Conservation (phyloP, 2,329 filamentous ascomycete genomes). For the Botrytis medusae region DNA sequence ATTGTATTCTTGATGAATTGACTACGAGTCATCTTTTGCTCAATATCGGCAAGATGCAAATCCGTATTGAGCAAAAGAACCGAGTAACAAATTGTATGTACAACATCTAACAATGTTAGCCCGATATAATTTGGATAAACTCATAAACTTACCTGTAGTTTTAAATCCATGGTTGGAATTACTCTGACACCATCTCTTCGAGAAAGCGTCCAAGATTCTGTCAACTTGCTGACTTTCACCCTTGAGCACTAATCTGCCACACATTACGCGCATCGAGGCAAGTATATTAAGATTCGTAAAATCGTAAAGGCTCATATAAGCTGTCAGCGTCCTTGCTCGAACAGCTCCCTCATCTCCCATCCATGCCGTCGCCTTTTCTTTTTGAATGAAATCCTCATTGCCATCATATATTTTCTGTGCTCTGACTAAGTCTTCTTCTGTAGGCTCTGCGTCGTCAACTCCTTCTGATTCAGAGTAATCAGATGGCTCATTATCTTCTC, state of each 20-base stretch:
- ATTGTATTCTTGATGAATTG: conserved; percentile 98
- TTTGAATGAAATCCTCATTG: conserved; percentile 75
- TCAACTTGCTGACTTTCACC: conserved; percentile 97
- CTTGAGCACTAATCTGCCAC: conserved; percentile 75
- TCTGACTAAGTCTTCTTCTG: conserved; percentile 67
- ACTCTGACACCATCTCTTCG: conserved; percentile 87
- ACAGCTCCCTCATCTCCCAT: conserved; percentile 67
- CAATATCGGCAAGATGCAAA: conserved; percentile 90
- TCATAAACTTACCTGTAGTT: conserved; percentile 62
- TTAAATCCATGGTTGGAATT: conserved; percentile 95
- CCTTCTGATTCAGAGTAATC: conserved; percentile 21
- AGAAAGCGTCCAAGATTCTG: conserved; percentile 85
- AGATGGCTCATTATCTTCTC: conserved; percentile 37
- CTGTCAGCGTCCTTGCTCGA: conserved; percentile 59
- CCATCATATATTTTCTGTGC: conserved; percentile 84
- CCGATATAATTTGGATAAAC: not conserved
- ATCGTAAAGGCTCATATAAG: conserved; percentile 92
- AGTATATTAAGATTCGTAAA: conserved; percentile 81
- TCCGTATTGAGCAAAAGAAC: conserved; percentile 95
- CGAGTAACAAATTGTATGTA: conserved; percentile 96
- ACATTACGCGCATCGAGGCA: conserved; percentile 74
- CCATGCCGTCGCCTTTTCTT: conserved; percentile 80
- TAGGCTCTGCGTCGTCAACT: conserved; percentile 25
- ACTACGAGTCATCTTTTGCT: conserved; percentile 90
- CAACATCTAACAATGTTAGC: conserved; percentile 63